Evolutionary conservation across 139 green algal species (phyloP), one percentile per base, ranked within the genome.

Genomic region (Tetradesmus lagerheimii): DNA sequence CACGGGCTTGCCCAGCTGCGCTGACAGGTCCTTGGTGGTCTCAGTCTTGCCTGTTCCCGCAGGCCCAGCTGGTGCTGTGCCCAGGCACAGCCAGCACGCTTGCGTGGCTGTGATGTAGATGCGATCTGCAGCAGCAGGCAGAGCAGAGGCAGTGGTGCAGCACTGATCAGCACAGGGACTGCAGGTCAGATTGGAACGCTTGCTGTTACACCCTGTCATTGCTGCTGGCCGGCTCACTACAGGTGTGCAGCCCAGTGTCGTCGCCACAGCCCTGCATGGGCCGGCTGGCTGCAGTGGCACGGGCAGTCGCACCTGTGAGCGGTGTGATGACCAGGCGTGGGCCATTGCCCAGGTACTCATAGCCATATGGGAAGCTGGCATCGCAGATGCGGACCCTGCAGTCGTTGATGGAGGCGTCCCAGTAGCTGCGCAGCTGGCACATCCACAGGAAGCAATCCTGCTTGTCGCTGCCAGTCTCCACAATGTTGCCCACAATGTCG

Each of bases 91-190:
- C 96, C 96, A 98, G 94, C 95, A 97, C 1, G 95, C 96, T 90
- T 97, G 95, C 14, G 95, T 97, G 43, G 96, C 96, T 11, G 96
- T 98, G 91, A 98, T 97, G 92, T 98, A 98, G 83, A 98, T 97
- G 76, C 96, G 93, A 82, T 98, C 96, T 2, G 57, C 57, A 71
- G 47, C 57, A 71, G 57, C 57, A 71, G 53, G 57, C 57, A 71
- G 14, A 57, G 20, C 4, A 71, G 23, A n/a, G 5, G 50, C 25
- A 2, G 18, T 20, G 50, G 12, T 27, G 15, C 12, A 25, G 50
- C 14, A 25, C 3, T 64, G 50, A 27, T 20, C 12, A 64, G 50
- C 2, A 64, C 50, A 25, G 43, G 43, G 43, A 14, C 5, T 50
- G 43, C 8, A 50, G 43, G 43, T 50, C 43, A 50, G 43, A 50